phyloP scores from a whole-genome alignment of 139 green algal genomes.

The Eudorina sp. region DNA sequence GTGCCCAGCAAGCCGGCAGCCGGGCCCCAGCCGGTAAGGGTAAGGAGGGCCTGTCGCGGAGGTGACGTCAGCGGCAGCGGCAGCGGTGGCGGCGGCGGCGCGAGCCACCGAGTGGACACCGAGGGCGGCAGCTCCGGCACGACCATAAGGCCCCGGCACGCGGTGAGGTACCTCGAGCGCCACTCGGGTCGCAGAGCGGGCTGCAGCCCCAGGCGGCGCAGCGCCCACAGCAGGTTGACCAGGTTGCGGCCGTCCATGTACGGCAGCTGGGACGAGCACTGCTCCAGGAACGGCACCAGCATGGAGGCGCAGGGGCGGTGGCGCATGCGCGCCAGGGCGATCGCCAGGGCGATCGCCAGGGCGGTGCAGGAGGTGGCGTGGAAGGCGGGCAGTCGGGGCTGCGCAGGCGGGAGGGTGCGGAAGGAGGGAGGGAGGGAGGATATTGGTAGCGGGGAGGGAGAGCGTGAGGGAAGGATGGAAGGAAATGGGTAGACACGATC shows the following conservation, averaged over 20 bases:
- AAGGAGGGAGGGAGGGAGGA: too few relatives aligned
- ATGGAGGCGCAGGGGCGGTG: constrained; percentile 4
- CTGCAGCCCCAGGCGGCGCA: background rate
- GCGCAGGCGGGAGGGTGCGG: too few relatives aligned
- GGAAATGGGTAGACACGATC: background rate
- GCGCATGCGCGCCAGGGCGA: background rate
- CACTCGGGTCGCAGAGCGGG: background rate
- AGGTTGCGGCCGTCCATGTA: constrained; percentile 10
- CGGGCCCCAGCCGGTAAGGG: too few relatives aligned
- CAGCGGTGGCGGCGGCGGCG: too few relatives aligned
- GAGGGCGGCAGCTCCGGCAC: background rate
- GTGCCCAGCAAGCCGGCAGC: too few relatives aligned
- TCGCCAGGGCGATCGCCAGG: too few relatives aligned
- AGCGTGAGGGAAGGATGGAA: too few relatives aligned
- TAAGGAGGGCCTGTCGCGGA: background rate
- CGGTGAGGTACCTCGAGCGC: background rate
- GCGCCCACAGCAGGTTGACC: constrained; percentile 22
- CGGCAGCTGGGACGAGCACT: constrained; percentile 3
- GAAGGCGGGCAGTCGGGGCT: constrained; percentile 17
- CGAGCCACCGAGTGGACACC: too few relatives aligned
- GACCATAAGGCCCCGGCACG: background rate
- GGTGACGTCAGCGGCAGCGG: background rate
- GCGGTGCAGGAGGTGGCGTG: constrained; percentile 15
- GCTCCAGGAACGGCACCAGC: background rate
- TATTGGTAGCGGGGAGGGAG: too few relatives aligned